Base-by-base conservation (phyloP, 2,329 filamentous ascomycete genomes). In the Diaporthe velutina region DNA sequence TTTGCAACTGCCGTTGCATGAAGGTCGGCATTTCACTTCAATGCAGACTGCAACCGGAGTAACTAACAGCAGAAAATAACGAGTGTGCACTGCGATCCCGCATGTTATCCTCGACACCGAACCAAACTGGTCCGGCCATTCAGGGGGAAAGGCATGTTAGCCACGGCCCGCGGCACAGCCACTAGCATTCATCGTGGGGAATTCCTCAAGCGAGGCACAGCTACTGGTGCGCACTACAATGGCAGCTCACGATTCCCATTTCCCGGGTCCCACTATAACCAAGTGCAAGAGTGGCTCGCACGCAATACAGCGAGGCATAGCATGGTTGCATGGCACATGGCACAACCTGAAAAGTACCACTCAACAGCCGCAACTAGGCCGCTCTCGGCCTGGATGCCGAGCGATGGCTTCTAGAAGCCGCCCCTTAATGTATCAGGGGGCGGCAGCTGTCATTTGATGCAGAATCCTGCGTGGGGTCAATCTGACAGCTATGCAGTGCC, bases 341-440 rank as follows among this genome's bases (percentile, higher is more conserved):
- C 60, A 30, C 48, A 68, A 30, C n/a, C 2, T 22, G 48, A 40
- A 45, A 68, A 52, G 64, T 54, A 68, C 48, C 45, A 40, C 64
- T 22, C 45, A 52, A 67, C 64, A 67, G 64, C 45, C 64, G 64
- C 45, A 28, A 19, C 64, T 68, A 68, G 64, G n/a, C 64, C 48
- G n/a, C 48, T 68, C 64, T 68, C 48, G 64, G 64, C 48, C 64
- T 68, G 48, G 17, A 54, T 22, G 48, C 64, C 64, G 64, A 68
- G 33, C 40, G 52, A 67, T 40, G 33, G 48, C 64, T 68, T 68
- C 64, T 54, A 30, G 64, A 68, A 68, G 64, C 12, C 48, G 48
- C 64, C 64, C 64, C 64, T 68, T 68, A 68, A 68, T 68, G 48
- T 54, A 22, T 68, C 64, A 68, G 64, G 64, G 45, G 64, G 48